These are phyloP conservation scores for Royoungia palumana DNA, from an alignment of 768 basidiomycete genomes.

Conservation along the genomic window DNA sequence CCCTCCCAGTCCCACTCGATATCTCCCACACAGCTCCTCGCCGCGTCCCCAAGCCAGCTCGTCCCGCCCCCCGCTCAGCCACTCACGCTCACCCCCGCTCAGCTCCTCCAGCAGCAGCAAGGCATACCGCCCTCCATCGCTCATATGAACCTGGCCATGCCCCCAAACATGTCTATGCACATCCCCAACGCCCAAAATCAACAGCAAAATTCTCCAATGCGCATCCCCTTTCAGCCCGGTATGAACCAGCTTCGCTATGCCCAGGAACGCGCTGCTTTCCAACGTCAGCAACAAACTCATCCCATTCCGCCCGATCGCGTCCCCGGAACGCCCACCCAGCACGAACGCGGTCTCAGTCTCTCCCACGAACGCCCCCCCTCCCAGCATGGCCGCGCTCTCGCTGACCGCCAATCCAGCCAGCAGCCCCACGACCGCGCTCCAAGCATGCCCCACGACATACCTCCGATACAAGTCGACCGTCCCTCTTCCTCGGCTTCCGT, in stretches of 20 bases:
- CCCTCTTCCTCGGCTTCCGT: slow-evolving; percentile 28
- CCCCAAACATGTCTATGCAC: slow-evolving; percentile 14
- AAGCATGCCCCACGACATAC: slow-evolving; percentile 24
- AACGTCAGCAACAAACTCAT: slow-evolving; percentile 28
- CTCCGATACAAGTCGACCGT: slow-evolving; percentile 17
- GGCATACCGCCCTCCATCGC: slow-evolving; percentile 8
- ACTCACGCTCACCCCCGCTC: slow-evolving; percentile 35
- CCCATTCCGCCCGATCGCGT: slow-evolving; percentile 14
- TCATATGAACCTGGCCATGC: too few species aligned
- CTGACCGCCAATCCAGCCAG: slow-evolving; percentile 21
- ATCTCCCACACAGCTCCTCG: slow-evolving; percentile 21
- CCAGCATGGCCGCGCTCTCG: slow-evolving; percentile 20
- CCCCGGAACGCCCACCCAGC: slow-evolving; percentile 17
- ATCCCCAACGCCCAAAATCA: slow-evolving; percentile 19
- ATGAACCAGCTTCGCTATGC: slow-evolving; percentile 24
- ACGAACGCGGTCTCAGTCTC: slow-evolving; percentile 22
- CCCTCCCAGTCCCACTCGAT: slow-evolving; percentile 20
- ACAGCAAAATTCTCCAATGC: slow-evolving; percentile 22
- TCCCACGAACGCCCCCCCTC: slow-evolving; percentile 24
- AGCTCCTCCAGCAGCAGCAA: slow-evolving; percentile 36
- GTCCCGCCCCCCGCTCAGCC: slow-evolving; percentile 14
- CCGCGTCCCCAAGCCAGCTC: slow-evolving; percentile 23
- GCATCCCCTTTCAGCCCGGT: slow-evolving; percentile 14
- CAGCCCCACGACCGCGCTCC: slow-evolving; percentile 22
- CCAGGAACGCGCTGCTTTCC: slow-evolving; percentile 27